Evolutionary conservation across 257 asterid genomes (phyloP).

Genomic region (Solanum ossicruentum): DNA sequence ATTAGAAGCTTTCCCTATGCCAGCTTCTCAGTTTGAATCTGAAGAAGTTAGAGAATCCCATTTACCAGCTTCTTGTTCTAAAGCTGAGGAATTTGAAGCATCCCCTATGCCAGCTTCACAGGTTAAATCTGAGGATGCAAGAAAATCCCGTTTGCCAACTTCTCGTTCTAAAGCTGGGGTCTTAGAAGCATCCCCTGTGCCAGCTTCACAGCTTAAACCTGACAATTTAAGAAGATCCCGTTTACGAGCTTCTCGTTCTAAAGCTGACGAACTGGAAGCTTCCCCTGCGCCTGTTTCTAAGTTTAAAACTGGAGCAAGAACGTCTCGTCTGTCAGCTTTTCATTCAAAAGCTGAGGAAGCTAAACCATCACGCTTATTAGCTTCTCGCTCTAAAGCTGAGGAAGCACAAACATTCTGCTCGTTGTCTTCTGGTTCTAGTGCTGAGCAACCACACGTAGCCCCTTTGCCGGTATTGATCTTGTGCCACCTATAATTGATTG

Average conservation of each 20-base stretch:
- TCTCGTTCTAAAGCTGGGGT: neutral
- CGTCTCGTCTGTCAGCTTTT: neutral
- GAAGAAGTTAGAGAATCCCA: neutral
- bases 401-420: neutral
- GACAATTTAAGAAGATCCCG: slow-evolving; percentile 1
- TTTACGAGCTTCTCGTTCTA: neutral
- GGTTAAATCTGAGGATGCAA: neutral
- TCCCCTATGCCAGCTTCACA: neutral
- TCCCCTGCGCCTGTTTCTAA: slow-evolving; percentile 1
- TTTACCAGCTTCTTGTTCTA: neutral
- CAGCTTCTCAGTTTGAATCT: neutral
- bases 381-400: slow-evolving; percentile 1
- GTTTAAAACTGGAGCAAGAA: neutral
- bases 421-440: neutral
- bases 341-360: slow-evolving; percentile 1
- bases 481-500: neutral
- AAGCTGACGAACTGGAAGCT: neutral
- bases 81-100: neutral
- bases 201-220: neutral
- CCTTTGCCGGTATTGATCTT: neutral
- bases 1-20: neutral
- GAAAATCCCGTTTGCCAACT: neutral
- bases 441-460: neutral
- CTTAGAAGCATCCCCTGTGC: neutral
- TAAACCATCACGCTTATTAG: neutral